Percentiles rank a stretch among this genome's conserved stretches.
phyloP scores from a whole-genome alignment of 305 asterid species.

The Fraxinus xanthoxyloides region DNA sequence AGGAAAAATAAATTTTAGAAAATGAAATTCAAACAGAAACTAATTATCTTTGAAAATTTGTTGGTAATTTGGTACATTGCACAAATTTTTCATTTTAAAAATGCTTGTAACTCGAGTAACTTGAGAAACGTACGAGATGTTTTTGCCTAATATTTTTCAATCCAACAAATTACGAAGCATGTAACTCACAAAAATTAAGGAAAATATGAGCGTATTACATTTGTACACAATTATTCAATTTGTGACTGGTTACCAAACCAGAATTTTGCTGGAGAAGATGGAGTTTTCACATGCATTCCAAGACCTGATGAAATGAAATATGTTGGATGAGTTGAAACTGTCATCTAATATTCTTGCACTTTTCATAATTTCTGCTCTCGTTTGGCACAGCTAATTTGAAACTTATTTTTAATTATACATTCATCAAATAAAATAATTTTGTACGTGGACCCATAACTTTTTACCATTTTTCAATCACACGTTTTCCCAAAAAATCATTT shows the following conservation, averaged over 20 bases:
- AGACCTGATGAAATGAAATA: neutral
- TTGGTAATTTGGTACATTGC: neutral
- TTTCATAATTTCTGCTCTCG: neutral
- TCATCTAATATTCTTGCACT: neutral
- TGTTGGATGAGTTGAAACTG: neutral
- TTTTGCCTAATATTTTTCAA: neutral
- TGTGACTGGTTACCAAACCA: neutral
- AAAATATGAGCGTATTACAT: neutral
- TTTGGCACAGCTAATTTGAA: neutral
- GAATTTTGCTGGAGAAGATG: conserved; percentile 3
- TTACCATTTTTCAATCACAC: neutral
- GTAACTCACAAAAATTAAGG: neutral
- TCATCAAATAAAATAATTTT: too few species aligned
- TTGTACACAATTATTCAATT: neutral
- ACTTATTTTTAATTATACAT: too few species aligned
- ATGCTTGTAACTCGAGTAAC: neutral
- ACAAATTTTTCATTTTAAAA: neutral
- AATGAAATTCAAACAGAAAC: neutral
- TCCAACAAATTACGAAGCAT: neutral
- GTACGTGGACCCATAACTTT: too few species aligned
- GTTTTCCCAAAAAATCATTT: neutral
- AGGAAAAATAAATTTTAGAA: too few species aligned
- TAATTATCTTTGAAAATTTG: neutral
- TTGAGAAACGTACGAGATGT: neutral
- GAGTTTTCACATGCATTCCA: neutral